Base-by-base conservation (phyloP, 2,329 filamentous ascomycete species). In the Mollisia scopiformis region DNA sequence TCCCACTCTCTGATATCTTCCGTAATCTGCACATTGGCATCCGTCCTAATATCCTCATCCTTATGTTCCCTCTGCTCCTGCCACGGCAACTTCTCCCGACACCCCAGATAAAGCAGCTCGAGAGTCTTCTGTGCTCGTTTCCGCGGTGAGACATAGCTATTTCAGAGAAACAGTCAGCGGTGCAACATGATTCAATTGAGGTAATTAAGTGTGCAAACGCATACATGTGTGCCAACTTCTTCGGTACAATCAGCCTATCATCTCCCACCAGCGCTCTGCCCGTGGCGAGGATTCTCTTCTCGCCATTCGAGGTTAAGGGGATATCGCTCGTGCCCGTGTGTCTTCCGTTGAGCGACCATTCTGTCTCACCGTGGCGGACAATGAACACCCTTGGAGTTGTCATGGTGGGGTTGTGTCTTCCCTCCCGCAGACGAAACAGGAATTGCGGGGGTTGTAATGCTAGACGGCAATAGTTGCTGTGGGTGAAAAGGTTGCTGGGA, bases 291-390 rank as follows among this genome's bases (percentile, higher is more conserved):
- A 93, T 84, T 62, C 90, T 84, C 74, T 86, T 90, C 80, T 93
- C 90, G 55, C 94, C 94, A 73, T 92, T 90, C 54, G 82, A 78
- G 0, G 93, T 97, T 37, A 97, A 81, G 1, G 92, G 88, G 3
- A 98, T 90, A 72, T 98, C 93, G n/a, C 90, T 91, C 28, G 80
- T 83, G 55, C 93, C 90, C 0, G 94, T 98, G 77, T 97, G 92
- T 55, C 87, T 84, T 58, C 92, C 93, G 68, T 89, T 89, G 51
- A 96, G 86, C 5, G 91, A 96, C 93, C 93, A 98, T 80, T 96
- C 92, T 3, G 93, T 98, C 79, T 97, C 92, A 77, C 93, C 94
- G 73, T 97, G 93, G 69, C 93, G 91, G 74, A 93, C 79, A 68
- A 95, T 86, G 79, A 94, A 94, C 73, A 91, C 88, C 56, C 91